Evolutionary conservation across 2,329 filamentous ascomycete genomes (phyloP).

Genomic region (Alternaria angustiovoidea): DNA sequence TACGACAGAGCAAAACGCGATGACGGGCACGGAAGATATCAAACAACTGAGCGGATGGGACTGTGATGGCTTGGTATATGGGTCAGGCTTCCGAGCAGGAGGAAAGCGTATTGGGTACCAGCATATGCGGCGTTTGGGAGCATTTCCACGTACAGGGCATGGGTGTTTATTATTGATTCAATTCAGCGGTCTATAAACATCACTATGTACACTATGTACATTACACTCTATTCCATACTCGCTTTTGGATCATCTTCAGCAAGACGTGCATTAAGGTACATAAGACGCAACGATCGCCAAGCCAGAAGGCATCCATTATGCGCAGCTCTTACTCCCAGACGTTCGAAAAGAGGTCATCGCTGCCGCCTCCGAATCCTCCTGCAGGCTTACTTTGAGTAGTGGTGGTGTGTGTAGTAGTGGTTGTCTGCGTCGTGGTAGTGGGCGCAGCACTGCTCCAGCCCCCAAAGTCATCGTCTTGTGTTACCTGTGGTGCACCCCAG

Average conservation of each 20-base stretch:
- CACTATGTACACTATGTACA: slow-evolving; percentile 9
- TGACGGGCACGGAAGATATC: neutral
- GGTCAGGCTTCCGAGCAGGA: neutral
- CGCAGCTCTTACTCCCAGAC: slow-evolving; percentile 76
- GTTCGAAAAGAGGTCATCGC: slow-evolving; percentile 92
- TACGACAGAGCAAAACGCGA: neutral
- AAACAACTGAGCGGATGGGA: neutral
- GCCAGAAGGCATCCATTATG: neutral
- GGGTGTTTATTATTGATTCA: neutral
- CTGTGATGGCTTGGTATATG: neutral
- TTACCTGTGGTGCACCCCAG: slow-evolving; percentile 68
- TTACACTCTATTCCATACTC: neutral
- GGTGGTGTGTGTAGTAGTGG: slow-evolving; percentile 42
- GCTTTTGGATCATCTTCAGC: neutral
- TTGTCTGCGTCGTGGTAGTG: slow-evolving; percentile 58
- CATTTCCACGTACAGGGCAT: neutral
- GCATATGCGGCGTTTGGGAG: slow-evolving; percentile 8
- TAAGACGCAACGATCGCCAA: neutral
- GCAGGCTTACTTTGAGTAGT: slow-evolving; percentile 56
- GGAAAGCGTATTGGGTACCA: neutral
- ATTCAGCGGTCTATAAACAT: slow-evolving; percentile 12
- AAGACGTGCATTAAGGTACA: neutral
- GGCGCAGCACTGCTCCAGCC: slow-evolving; percentile 85
- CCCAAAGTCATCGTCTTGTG: slow-evolving; percentile 93
- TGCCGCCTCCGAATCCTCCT: slow-evolving; percentile 62